phyloP scores from a whole-genome alignment of 805 yeast genomes.

The Saccharomycopsis amapae region DNA sequence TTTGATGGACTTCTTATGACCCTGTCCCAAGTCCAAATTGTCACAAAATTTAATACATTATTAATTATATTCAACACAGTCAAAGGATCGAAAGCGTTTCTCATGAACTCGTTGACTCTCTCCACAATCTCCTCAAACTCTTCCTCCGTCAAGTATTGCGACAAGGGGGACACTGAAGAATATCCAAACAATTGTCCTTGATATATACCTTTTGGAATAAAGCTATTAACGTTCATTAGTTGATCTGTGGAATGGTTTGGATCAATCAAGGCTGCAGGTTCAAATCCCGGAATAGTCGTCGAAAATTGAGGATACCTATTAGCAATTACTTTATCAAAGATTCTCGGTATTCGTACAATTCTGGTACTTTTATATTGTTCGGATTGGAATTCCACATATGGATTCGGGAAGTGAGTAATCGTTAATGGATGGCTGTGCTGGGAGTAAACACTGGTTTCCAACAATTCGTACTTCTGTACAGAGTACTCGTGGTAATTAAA shows the following conservation, averaged over 20 bases:
- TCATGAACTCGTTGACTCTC: conserved; percentile 37
- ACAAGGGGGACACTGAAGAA: conserved; percentile 47
- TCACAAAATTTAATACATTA: conserved; percentile 30
- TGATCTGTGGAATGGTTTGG: conserved; percentile 7
- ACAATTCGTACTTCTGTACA: conserved; percentile 27
- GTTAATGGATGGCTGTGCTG: conserved; percentile 32
- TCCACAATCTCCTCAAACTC: conserved; percentile 39
- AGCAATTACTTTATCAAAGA: conserved; percentile 25
- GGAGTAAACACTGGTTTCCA: not conserved
- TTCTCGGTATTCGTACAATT: conserved; percentile 59
- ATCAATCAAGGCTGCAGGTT: conserved; percentile 51
- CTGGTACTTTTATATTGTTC: conserved; percentile 35
- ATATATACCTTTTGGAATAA: conserved; percentile 33
- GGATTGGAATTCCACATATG: conserved; percentile 34
- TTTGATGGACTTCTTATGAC: conserved; percentile 22
- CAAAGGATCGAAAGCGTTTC: conserved; percentile 35
- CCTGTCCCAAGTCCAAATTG: conserved; percentile 35
- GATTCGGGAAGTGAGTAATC: conserved; percentile 63
- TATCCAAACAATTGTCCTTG: conserved; percentile 43
- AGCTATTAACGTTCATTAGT: conserved; percentile 21
- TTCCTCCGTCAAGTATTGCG: conserved; percentile 29
- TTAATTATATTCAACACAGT: conserved; percentile 36
- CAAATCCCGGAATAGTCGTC: conserved; percentile 46
- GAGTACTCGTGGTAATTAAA: conserved; percentile 66
- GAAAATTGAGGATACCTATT: conserved; percentile 51